A percentile compares a stretch with the other conserved stretches of the same genome.
Conservation (phyloP, 805 yeast species). For the Saccharomycopsis capsularis region DNA sequence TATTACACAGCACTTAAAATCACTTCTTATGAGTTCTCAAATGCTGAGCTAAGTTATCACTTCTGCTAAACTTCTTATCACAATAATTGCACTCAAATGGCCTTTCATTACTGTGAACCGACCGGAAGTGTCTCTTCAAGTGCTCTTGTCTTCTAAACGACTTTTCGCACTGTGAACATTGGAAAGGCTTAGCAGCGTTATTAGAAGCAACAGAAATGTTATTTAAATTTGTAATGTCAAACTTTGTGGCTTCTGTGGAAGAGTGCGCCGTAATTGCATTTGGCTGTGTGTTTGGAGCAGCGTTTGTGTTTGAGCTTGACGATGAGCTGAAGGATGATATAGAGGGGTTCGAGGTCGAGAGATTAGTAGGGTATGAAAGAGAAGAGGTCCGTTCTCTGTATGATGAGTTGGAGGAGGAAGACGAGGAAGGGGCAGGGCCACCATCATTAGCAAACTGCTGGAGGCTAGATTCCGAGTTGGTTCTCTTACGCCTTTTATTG, state of each 20-base stretch:
- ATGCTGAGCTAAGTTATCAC: conserved; percentile 64
- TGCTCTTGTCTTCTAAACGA: conserved; percentile 58
- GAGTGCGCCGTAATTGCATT: no score
- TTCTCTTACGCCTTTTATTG: conserved; percentile 15
- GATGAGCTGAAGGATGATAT: no score
- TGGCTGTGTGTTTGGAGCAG: neutral
- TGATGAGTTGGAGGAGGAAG: neutral
- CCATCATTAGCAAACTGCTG: neutral
- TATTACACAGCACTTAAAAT: neutral
- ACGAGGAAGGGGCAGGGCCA: neutral
- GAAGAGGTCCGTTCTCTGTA: neutral
- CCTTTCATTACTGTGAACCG: conserved; percentile 54
- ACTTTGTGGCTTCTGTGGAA: no score
- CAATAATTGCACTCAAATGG: conserved; percentile 56
- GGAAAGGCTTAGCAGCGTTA: conserved; percentile 31
- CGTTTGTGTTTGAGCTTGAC: neutral
- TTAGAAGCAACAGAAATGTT: conserved; percentile 8
- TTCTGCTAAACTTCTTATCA: conserved; percentile 54
- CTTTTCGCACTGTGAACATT: conserved; percentile 34
- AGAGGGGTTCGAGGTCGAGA: no score
- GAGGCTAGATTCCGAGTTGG: conserved; percentile 14
- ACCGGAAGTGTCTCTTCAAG: conserved; percentile 57
- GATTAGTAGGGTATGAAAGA: neutral
- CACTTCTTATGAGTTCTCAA: conserved; percentile 40
- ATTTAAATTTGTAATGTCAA: conserved; percentile 14